Base-by-base conservation (phyloP, 179 eudicot species). In the Beta corolliflora region DNA sequence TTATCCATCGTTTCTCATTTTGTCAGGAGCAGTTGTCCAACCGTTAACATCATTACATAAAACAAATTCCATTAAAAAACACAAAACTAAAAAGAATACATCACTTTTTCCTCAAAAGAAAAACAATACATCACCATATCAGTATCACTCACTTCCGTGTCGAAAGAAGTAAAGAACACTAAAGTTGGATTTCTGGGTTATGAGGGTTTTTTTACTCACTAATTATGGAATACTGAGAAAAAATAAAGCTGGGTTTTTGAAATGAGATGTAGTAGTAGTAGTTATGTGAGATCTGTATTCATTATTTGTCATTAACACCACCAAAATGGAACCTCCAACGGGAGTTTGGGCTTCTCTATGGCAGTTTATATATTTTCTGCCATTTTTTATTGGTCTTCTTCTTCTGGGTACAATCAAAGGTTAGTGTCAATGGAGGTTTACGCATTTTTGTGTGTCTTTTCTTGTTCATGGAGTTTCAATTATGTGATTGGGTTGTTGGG, bases 351-450 rank as follows among this genome's bases (percentile, higher is more conserved):
- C 92, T 86, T 89, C 91, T 88, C 46, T 92, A 55, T 90, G 93
- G 92, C 90, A 87, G 82, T 92, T 95, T 81, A 70, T 94, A n/a
- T 83, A 88, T 21, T 95, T 95, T 91, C 83, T 95, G 85, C 98
- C 98, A 46, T 94, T 64, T 84, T 95, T 95, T 76, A 81, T 90
- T 77, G 99, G 95, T n/a, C 95, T 95, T 87, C 93, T 95, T 60
- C 79, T 95, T 83, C 92, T 94, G 53, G 99, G 98, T 66, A 74
- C 85, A 69, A 75, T 94, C 72, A 95, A 95, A 94, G 99, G 99
- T 95, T 11, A 48, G 88, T 84, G 0, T 14, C 46, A 61, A 41
- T 16, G 41, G 41, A 36, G 41, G 16, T 68, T 46, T 44, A 9
- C 36, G 41, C 3, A 36, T 36, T 21, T 7, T 21, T 56, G 9